Base-by-base conservation (phyloP, 2,329 filamentous ascomycete species). In the Cladobotryum mycophilum region DNA sequence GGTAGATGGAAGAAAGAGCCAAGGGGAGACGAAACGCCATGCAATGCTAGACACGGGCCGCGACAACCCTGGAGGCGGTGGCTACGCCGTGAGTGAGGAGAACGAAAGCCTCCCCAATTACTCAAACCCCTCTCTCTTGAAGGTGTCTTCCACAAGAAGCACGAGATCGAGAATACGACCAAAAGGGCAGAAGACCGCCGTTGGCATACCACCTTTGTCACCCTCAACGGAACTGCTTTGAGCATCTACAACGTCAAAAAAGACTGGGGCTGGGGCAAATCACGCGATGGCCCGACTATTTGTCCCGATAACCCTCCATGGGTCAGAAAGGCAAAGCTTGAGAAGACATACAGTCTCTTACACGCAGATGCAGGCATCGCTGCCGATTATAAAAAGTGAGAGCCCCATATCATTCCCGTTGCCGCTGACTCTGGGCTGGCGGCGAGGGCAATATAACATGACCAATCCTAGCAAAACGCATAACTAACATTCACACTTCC, bases 301-400 rank as follows among this genome's bases (percentile, higher is more conserved):
- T 73, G 69, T 53, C 73, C 74, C 15, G 76, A 76, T 60, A 73
- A 70, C 58, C 79, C 71, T 25, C 72, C 68, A 38, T 84, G 67
- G 71, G 66, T 78, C 41, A 76, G 70, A 56, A 74, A 69, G 53
- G 79, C 79, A 17, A 73, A 73, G 49, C 67, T 89, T 36, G 70
- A 88, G 55, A 80, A 75, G 63, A 79, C 76, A n/a, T 90, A 88
- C 63, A 86, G 82, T 47, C 73, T 90, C 44, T 78, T 88, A 56
- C 84, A 89, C 62, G 86, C 86, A 18, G 86, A 90, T 65, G 80
- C 86, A 18, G 86, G 86, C 11, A 79, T 89, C 54, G 86, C 87
- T 9, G 78, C 81, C 14, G 86, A 90, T 65, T 85, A 87, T 63
- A 75, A 78, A 59, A 87, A 88, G 77, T 83, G 67, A 59, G 79